Evolutionary conservation across 2,329 filamentous ascomycete species (phyloP), one percentile per base, ranked within the genome.

Genomic region (Karstenula rhodostoma): DNA sequence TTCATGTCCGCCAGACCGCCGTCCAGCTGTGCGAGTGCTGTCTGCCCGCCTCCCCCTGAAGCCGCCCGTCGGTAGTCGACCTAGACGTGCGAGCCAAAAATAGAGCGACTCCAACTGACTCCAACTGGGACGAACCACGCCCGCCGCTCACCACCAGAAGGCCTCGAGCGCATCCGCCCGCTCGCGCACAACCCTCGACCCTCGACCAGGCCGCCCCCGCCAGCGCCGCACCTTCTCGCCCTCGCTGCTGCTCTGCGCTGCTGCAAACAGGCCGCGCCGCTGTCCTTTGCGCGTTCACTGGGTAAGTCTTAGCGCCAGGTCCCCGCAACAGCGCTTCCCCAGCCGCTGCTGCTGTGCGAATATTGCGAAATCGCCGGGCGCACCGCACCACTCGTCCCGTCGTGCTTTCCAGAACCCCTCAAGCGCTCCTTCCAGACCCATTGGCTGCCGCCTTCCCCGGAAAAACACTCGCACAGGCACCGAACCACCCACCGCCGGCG

Each of bases 301-400:
- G 73, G 68, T 69, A 72, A 73, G 73, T 73, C 57, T 76, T 73
- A 75, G 73, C 74, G 74, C 74, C 74, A 71, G 69, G 61, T 61
- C 64, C 65, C 66, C 68, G 70, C 66, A 68, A 67, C 63, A 73
- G 69, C 73, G 72, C 74, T 75, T 37, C 73, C 60, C 67, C 73
- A 74, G 67, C 71, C 73, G 72, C 72, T 66, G 72, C 72, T 66
- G 60, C 66, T 54, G 63, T 63, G 66, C 70, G 66, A 71, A 69
- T 68, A 70, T 67, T 70, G 57, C 69, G 67, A 60, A 72, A 69
- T 70, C 67, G 69, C 66, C 62, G 60, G 55, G 64, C 63, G 55
- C 63, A 53, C 50, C 63, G 55, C 63, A 53, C 50, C 56, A 22
- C 47, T 56, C 42, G 15, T 53, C 50, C 42, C 64, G 56, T 47